Percentiles rank a stretch among this genome's conserved stretches.
These are phyloP conservation scores for Fusarium succisae DNA, from an alignment of 2,329 filamentous ascomycete species.

Conservation along the genomic window DNA sequence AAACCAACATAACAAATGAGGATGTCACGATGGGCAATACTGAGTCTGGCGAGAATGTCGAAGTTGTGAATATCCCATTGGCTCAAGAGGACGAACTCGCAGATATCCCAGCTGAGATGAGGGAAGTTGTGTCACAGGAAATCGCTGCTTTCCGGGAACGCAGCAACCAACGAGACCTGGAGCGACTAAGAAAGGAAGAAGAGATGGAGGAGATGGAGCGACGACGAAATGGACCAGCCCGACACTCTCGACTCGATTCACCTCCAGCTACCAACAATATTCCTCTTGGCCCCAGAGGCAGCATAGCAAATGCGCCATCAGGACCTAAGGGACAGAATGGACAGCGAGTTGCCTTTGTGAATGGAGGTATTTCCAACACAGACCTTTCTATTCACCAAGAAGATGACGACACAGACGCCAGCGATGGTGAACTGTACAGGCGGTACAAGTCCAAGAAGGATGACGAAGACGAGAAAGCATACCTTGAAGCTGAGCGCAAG, in stretches of 20 bases:
- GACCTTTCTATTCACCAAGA: slow-evolving; percentile 68
- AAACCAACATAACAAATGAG: slow-evolving; percentile 57
- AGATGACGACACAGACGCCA: slow-evolving; percentile 87
- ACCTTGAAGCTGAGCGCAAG: slow-evolving; percentile 84
- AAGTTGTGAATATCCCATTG: slow-evolving; percentile 90
- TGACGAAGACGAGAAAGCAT: slow-evolving; percentile 81
- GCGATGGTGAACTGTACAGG: slow-evolving; percentile 84
- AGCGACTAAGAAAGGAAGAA: slow-evolving; percentile 87
- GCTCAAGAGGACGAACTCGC: slow-evolving; percentile 91
- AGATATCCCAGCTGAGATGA: slow-evolving; percentile 95
- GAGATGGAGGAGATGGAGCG: slow-evolving; percentile 90
- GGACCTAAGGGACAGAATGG: slow-evolving; percentile 74
- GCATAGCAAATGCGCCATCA: slow-evolving; percentile 78
- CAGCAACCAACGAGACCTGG: slow-evolving; percentile 87
- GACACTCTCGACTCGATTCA: slow-evolving; percentile 75
- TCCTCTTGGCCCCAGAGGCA: slow-evolving; percentile 51
- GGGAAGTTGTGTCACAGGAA: slow-evolving; percentile 91
- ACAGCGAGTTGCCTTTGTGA: slow-evolving; percentile 77
- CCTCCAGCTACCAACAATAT: slow-evolving; percentile 71
- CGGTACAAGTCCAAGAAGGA: slow-evolving; percentile 76
- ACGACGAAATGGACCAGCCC: slow-evolving; percentile 70
- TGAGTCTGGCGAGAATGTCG: slow-evolving; percentile 71
- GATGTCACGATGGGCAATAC: slow-evolving; percentile 77
- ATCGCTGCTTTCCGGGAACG: slow-evolving; percentile 94
- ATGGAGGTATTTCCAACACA: slow-evolving; percentile 75